Base-by-base conservation (phyloP, 129 eudicot species). In the Pseudognaphalium luteoalbum region DNA sequence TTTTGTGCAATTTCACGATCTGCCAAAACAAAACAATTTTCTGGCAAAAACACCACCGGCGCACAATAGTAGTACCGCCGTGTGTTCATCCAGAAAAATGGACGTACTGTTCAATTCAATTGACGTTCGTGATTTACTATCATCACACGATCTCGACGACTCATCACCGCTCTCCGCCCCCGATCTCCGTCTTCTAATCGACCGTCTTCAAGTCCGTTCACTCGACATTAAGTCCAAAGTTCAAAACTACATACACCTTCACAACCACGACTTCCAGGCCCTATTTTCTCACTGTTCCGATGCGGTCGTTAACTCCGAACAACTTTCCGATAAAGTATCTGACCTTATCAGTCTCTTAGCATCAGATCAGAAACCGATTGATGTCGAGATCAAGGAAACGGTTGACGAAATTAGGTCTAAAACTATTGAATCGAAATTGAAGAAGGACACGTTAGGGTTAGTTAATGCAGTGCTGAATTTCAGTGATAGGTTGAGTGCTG, bases 161-260 rank as follows among this genome's bases (percentile, higher is more conserved):
- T 77, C 93, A 0, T 86, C 97, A 0, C 97, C 96, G 11, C 85
- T 95, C 25, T 86, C 99, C 2, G 90, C 96, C 6, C 97, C 97
- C 37, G 99, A 95, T 75, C 99, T 95, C 84, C 99, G 94, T 72
- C 94, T 91, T 73, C 86, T 95, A 21, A 95, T 91, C 83, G 86
- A 83, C 77, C 93, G 91, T 47, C 91, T 94, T 35, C 88, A 94
- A 68, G 74, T 87, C 70, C 97, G 85, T 20, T 87, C 97, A 22
- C 83, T 88, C 77, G 80, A 76, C 69, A 95, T 95, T 78, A 91
- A 95, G 79, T 91, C 99, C 68, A 86, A 87, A 81, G 94, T 95
- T 74, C 99, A 77, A 58, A 34, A 80, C 7, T 91, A 94, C 90
- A 77, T 94, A 42, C 84, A 82, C 81, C 81, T 93, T 15, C 91